Evolutionary conservation across 768 basidiomycete species (phyloP).

Genomic region (Suillus spraguei): DNA sequence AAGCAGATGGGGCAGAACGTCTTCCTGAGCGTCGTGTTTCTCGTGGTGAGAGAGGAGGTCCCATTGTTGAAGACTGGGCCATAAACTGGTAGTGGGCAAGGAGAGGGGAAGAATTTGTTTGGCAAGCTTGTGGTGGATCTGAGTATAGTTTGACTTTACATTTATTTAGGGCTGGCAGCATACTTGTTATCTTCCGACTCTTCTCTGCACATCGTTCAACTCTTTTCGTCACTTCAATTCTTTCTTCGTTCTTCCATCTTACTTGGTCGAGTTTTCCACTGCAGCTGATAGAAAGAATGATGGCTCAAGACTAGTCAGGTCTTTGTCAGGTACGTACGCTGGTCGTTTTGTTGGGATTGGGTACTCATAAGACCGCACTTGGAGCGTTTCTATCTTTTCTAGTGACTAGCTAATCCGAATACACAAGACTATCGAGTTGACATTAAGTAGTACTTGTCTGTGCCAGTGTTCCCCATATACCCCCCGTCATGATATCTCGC

Average conservation of each 20-base stretch:
- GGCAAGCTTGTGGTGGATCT: slow-evolving; percentile 12
- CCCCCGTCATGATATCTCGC: slow-evolving; percentile 3
- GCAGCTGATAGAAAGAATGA: neutral
- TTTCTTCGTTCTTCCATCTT: neutral
- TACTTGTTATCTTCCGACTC: slow-evolving; percentile 17
- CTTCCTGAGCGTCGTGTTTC: slow-evolving; percentile 80
- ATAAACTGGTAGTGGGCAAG: slow-evolving; percentile 36
- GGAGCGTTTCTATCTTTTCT: slow-evolving; percentile 2
- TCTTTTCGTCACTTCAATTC: slow-evolving; percentile 8
- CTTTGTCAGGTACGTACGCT: neutral
- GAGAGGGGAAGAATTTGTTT: slow-evolving; percentile 12
- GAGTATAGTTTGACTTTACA: slow-evolving; percentile 19
- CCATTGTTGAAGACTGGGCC: slow-evolving; percentile 73
- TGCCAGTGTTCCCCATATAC: slow-evolving; percentile 2
- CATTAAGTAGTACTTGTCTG: neutral
- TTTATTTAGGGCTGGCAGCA: slow-evolving; percentile 42
- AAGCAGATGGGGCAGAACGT: slow-evolving; percentile 67
- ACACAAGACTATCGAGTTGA: neutral
- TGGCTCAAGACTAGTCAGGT: neutral
- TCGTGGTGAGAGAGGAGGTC: slow-evolving; percentile 74
- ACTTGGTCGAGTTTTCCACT: neutral
- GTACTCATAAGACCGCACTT: neutral
- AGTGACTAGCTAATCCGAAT: neutral
- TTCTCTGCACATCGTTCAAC: slow-evolving; percentile 15
- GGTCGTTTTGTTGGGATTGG: neutral